Base-by-base conservation (phyloP, 2,329 filamentous ascomycete genomes). In the Alternaria gaisen region DNA sequence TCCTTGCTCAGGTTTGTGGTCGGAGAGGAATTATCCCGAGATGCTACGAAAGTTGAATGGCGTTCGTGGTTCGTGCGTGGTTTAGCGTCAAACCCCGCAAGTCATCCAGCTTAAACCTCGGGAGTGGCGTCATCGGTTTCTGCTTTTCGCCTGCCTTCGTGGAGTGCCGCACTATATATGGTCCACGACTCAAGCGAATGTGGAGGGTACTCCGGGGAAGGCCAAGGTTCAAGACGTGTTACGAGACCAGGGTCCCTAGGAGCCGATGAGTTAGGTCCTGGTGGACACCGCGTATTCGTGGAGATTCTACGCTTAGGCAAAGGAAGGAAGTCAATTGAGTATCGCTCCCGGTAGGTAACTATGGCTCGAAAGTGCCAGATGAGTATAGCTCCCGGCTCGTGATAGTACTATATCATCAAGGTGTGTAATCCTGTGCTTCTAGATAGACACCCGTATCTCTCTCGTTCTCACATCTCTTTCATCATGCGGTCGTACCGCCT, bases 401-500 rank as follows among this genome's bases (percentile, higher is more conserved):
- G 10, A 28, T 20, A 9, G 16, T 38, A 26, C 47, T 61, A 58
- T 61, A 61, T 43, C 20, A 47, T 34, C 28, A 42, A 26, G 38
- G 22, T 38, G 38, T 32, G 22, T 38, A 28, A 34, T 26, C 40
- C n/a, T 46, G 18, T 30, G 22, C 12, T 6, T 5, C 22, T 30
- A 14, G 14, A 18, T 4, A 40, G 22, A 46, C 30, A n/a, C 14
- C 18, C 34, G 43, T 43, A 24, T 43, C 14, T 43, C 22, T 14
- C 16, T 57, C 26, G 26, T 53, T 14, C 7, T 24, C 28, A 38
- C 28, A 36, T 48, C 36, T 53, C 18, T 24, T 53, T 34, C 24
- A 59, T n/a, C 30, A 68, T 68, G 66, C 48, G 56, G 52, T 52
- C 53, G 14, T 34, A 43, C 36, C 42, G 24, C 22, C 28, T 65